Evolutionary conservation across 2,329 filamentous ascomycete genomes (phyloP).

Genomic region (Beauveria sp.): DNA sequence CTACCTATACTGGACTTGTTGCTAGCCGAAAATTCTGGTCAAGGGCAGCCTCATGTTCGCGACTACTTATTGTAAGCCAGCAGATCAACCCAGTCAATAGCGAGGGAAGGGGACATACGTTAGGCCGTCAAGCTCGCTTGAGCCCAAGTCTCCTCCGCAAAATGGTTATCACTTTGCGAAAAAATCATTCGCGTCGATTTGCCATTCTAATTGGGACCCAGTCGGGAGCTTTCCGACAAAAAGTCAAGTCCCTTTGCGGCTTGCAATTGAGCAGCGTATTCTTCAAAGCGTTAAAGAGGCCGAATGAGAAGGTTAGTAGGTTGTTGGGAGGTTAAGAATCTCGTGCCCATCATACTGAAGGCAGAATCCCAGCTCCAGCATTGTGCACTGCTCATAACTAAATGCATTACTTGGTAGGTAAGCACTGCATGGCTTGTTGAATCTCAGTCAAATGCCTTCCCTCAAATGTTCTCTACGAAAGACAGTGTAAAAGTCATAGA

Average conservation of each 20-base stretch:
- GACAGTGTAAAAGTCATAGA: neutral
- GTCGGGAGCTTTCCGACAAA: neutral
- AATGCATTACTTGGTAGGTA: too few relatives aligned
- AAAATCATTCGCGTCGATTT: neutral
- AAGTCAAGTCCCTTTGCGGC: neutral
- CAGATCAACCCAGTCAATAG: neutral
- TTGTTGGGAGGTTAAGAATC: neutral
- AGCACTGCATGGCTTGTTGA: neutral
- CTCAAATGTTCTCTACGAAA: neutral
- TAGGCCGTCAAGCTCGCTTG: neutral
- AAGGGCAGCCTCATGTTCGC: neutral
- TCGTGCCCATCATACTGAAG: too few relatives aligned
- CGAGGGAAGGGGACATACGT: neutral
- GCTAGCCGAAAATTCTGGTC: neutral
- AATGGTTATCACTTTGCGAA: too few relatives aligned
- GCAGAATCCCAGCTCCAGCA: neutral
- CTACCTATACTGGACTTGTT: neutral
- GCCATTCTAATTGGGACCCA: neutral
- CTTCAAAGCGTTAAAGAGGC: neutral
- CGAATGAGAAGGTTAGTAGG: neutral
- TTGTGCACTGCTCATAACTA: neutral
- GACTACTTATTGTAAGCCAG: neutral
- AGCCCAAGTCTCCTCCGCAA: neutral
- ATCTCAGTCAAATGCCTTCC: neutral
- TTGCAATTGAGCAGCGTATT: neutral